A percentile compares a stretch with the other conserved stretches of the same genome.
phyloP scores from a whole-genome alignment of 2,329 filamentous ascomycete genomes.

The Lecanosticta acicola region DNA sequence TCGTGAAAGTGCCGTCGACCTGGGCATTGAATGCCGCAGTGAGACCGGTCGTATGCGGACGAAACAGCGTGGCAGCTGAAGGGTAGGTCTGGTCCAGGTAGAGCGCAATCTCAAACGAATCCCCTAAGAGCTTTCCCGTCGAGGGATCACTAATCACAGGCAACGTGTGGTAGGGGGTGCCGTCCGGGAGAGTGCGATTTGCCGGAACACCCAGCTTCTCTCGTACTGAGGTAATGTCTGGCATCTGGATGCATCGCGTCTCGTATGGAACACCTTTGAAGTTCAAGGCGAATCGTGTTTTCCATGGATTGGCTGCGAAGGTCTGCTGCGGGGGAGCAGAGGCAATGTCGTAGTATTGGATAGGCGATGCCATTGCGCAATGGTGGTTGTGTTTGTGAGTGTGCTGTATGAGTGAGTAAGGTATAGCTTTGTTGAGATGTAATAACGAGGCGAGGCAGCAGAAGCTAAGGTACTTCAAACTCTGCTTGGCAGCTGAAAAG shows the following conservation, averaged over 20 bases:
- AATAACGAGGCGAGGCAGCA: not conserved
- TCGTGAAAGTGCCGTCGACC: conserved; percentile 51
- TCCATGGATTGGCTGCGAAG: conserved; percentile 48
- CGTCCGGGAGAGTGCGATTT: conserved; percentile 52
- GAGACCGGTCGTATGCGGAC: conserved; percentile 29
- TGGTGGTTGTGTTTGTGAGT: not conserved
- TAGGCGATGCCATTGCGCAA: conserved; percentile 25
- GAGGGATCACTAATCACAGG: conserved; percentile 50
- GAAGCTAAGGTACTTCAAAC: not conserved
- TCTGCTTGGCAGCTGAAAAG: not conserved
- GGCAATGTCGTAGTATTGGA: conserved; percentile 47
- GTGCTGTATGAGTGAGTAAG: not conserved
- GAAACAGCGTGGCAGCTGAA: conserved; percentile 46
- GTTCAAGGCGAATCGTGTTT: conserved; percentile 47
- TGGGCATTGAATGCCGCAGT: conserved; percentile 50
- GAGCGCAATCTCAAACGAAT: conserved; percentile 61
- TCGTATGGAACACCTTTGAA: conserved; percentile 45
- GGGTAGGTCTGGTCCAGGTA: conserved; percentile 54
- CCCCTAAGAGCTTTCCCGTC: conserved; percentile 46
- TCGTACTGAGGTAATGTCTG: conserved; percentile 49
- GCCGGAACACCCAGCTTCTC: conserved; percentile 43
- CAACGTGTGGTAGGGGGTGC: conserved; percentile 55
- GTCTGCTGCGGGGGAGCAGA: conserved; percentile 36
- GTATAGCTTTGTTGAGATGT: not conserved
- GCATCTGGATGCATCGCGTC: conserved; percentile 51